phyloP scores from a whole-genome alignment of 1,139 yeast species.

The Suhomyces yuchorum region DNA sequence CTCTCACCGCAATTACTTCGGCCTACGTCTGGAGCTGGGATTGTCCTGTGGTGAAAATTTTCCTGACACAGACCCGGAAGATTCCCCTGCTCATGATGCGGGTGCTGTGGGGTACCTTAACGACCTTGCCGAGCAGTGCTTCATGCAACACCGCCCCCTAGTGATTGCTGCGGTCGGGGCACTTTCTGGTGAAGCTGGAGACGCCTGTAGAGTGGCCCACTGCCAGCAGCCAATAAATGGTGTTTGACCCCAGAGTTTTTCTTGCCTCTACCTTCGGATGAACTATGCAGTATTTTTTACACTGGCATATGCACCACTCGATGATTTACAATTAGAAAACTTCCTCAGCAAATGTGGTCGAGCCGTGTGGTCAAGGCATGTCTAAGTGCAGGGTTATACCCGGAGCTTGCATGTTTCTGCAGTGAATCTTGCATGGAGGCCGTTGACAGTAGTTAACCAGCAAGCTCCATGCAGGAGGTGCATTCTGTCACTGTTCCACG shows the following conservation, averaged over 20 bases:
- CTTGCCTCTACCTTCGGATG: background rate
- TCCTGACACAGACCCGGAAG: background rate
- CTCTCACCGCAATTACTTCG: background rate
- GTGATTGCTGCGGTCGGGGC: background rate
- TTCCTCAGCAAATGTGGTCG: background rate
- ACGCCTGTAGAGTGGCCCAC: too few species aligned
- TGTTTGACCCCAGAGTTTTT: too few species aligned
- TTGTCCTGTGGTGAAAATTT: background rate
- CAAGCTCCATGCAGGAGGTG: background rate
- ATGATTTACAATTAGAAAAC: background rate
- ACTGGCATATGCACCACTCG: background rate
- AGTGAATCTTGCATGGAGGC: background rate
- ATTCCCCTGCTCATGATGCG: background rate
- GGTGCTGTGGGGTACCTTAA: background rate
- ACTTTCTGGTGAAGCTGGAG: too few species aligned
- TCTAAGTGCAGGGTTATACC: background rate
- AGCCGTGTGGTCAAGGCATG: background rate
- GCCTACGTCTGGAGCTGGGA: background rate
- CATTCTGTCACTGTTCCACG: background rate
- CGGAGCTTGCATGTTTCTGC: background rate
- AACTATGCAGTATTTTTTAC: background rate
- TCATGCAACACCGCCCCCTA: background rate
- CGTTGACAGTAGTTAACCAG: background rate
- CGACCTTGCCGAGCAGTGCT: background rate
- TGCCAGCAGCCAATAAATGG: too few species aligned